phyloP scores from a whole-genome alignment of 2,329 filamentous ascomycete genomes.

The Fusarium mangiferae region DNA sequence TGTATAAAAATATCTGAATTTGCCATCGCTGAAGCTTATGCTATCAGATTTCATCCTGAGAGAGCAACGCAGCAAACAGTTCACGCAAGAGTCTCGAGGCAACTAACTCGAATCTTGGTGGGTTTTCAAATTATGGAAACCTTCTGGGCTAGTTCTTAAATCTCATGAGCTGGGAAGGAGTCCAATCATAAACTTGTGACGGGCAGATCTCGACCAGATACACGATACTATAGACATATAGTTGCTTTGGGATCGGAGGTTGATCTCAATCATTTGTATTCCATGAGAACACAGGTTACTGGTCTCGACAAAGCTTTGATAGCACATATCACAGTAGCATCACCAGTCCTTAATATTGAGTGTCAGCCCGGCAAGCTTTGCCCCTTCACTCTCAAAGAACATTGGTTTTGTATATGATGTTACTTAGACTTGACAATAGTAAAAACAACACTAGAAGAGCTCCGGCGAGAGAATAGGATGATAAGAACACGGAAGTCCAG shows the following conservation, averaged over 20 bases:
- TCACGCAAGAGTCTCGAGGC: neutral
- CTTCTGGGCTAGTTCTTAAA: neutral
- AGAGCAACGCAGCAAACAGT: neutral
- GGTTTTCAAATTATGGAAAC: neutral
- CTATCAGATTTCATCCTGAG: neutral
- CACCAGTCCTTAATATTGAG: neutral
- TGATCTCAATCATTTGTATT: neutral
- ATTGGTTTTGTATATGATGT: neutral
- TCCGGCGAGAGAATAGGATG: neutral
- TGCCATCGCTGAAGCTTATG: neutral
- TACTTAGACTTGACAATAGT: neutral
- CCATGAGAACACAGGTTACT: neutral
- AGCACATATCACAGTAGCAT: neutral
- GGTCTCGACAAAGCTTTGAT: neutral
- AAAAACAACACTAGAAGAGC: too few relatives aligned
- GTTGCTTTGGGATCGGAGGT: neutral
- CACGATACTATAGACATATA: neutral
- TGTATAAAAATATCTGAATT: neutral
- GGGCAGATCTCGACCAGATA: neutral
- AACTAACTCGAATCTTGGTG: neutral
- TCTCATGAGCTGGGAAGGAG: neutral
- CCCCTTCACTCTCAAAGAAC: neutral
- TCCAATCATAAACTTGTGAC: neutral
- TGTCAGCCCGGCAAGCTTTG: neutral
- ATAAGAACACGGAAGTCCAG: too few relatives aligned